These are phyloP conservation scores for Microdochium nivale DNA, from an alignment of 2,329 filamentous ascomycete species.

Conservation along the genomic window DNA sequence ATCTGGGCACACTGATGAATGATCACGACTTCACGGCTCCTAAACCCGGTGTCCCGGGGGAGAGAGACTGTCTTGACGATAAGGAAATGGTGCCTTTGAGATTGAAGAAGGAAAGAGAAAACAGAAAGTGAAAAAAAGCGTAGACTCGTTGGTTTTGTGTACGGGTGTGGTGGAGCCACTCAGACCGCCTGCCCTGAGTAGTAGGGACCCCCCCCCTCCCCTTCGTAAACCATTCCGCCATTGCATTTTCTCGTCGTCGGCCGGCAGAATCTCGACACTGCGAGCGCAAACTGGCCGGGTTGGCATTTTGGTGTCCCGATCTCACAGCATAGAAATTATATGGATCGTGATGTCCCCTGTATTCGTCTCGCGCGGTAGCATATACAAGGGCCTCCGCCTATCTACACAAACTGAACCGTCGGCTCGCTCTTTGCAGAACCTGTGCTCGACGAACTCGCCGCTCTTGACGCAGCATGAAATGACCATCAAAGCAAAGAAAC, in stretches of 20 bases:
- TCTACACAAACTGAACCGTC: no score
- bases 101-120: slow-evolving; percentile 25
- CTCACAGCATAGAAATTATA: no score
- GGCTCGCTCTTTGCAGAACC: no score
- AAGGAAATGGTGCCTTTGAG: slow-evolving; percentile 73
- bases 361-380: no score
- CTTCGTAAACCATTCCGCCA: not conserved
- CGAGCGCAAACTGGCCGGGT: no score
- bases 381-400: no score
- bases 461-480: not conserved
- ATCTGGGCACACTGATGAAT: slow-evolving; percentile 83
- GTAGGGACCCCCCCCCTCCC: no score
- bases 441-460: not conserved
- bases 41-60: slow-evolving; percentile 49
- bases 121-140: slow-evolving; percentile 11
- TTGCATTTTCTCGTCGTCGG: no score
- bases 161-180: not conserved
- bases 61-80: slow-evolving; percentile 70
- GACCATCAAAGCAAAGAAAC: not conserved
- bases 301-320: no score
- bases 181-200: not conserved
- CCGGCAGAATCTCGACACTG: no score
- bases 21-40: slow-evolving; percentile 58
- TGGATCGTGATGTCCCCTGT: no score
- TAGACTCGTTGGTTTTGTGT: slow-evolving; percentile 1